Evolutionary conservation across 495 filamentous ascomycete genomes (phyloP), one percentile per base, ranked within the genome.

Genomic region (Lasiosphaeriaceae sp.): DNA sequence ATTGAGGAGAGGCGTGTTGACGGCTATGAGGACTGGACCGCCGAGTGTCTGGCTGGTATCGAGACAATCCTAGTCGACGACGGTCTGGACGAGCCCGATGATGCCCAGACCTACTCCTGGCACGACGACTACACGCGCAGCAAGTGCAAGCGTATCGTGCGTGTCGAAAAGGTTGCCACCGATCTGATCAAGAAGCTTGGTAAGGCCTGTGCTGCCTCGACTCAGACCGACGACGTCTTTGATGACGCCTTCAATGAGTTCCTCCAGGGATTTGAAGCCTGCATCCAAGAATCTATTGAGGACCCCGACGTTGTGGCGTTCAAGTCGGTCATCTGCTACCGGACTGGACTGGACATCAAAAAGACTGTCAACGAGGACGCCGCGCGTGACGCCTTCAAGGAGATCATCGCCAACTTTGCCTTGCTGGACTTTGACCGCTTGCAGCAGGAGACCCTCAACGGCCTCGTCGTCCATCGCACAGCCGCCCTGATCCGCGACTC

Each of bases 281-380:
- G 74, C 12, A 82, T 94, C 47, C 56, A 68, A 24, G 65, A 65
- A 12, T 79, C 81, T 0, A 73, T 89, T 44, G 69, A 74, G 0
- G 85, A 94, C 65, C 73, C 80, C 1, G 79, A 85, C 14, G 87
- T 96, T 24, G 90, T 83, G 7, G 92, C 81, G 6, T 96, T 96
- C 78, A 95, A 96, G 67, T 88, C 85, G 5, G 83, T 92, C 26
- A 78, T 96, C 49, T 95, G 91, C 67, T 95, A 95, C 65, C 82
- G 92, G 12, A 88, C 83, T 2, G 91, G 92, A 0, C 75, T 96
- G 14, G 80, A 82, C 54, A 70, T 90, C 29, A 62, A 67, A 0
- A 56, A 62, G 14, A 55, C 70, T 9, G 53, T 66, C 29, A 49
- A 69, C 49, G 55, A 68, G 11, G 50, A 63, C 16, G 44, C 55